Evolutionary conservation across 345 rosid genomes (phyloP).

Genomic region (Pistacia vera): DNA sequence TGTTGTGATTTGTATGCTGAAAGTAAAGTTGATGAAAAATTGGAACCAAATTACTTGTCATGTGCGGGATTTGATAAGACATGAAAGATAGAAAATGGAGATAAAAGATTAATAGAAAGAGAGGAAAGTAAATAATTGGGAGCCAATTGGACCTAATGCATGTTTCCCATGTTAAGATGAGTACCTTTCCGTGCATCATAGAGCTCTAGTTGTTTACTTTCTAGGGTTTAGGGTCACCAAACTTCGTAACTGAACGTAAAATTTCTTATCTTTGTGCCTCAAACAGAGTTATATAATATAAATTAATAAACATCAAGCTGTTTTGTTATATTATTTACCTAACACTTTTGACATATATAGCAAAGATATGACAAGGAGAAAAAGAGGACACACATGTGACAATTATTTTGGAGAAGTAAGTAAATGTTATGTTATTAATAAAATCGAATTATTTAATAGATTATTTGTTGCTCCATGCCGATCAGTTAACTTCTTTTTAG

Average conservation of each 20-base stretch:
- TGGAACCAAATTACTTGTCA: constrained; percentile 17
- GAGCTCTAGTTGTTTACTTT: constrained; percentile 1
- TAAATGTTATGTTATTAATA: no score
- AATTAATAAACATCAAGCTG: no score
- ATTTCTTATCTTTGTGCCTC: neutral
- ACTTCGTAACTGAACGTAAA: neutral
- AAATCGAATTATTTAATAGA: no score
- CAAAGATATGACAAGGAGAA: neutral
- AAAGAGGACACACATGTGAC: neutral
- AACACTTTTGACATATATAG: neutral
- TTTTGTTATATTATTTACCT: neutral
- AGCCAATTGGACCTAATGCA: constrained; percentile 4
- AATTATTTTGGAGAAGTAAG: neutral
- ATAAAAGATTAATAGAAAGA: constrained; percentile 5
- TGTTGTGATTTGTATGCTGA: constrained; percentile 9
- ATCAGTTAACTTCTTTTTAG: no score
- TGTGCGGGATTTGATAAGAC: constrained; percentile 23
- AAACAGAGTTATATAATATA: no score
- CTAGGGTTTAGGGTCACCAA: constrained; percentile 22
- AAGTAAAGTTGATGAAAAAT: constrained; percentile 10
- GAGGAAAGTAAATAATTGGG: neutral
- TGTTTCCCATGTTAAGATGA: constrained; percentile 14
- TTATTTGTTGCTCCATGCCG: no score
- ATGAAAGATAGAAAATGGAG: constrained; percentile 10
- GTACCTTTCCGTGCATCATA: constrained; percentile 25